A percentile compares a stretch with the other conserved stretches of the same genome.
Evolutionary conservation across 164 flowering plant genomes (phyloP).

Genomic region (Nymphaea colorata): DNA sequence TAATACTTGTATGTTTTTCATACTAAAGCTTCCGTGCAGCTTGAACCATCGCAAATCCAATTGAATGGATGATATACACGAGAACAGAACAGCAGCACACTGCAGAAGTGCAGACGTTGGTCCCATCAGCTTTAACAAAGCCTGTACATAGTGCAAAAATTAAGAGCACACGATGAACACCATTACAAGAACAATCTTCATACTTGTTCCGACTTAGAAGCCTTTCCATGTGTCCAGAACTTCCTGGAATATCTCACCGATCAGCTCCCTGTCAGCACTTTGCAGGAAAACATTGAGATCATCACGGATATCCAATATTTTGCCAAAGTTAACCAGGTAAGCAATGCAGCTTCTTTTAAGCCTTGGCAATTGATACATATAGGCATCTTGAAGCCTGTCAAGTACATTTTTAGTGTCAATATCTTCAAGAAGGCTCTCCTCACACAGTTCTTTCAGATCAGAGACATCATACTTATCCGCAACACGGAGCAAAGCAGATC

Average conservation of each 20-base stretch:
- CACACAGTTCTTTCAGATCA: slow-evolving; percentile 81
- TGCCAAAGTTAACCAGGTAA: slow-evolving; percentile 86
- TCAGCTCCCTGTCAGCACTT: slow-evolving; percentile 64
- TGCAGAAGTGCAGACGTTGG: slow-evolving; percentile 5
- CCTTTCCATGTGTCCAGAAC: slow-evolving; percentile 85
- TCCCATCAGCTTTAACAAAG: background rate
- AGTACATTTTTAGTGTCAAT: slow-evolving; percentile 77
- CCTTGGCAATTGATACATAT: slow-evolving; percentile 53
- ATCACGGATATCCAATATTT: slow-evolving; percentile 71
- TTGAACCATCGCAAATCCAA: background rate
- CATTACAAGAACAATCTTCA: slow-evolving; percentile 7
- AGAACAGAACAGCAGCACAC: slow-evolving; percentile 3
- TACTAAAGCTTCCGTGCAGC: too few relatives aligned
- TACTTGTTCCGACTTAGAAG: slow-evolving; percentile 31
- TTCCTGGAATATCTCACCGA: slow-evolving; percentile 72
- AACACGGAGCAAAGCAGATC: slow-evolving; percentile 69
- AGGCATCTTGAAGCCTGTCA: slow-evolving; percentile 74
- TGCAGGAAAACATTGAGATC: slow-evolving; percentile 64
- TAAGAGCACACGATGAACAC: too few relatives aligned
- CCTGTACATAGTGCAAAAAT: too few relatives aligned
- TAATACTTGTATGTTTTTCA: too few relatives aligned
- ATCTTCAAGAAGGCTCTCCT: slow-evolving; percentile 80
- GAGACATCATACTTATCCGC: slow-evolving; percentile 85
- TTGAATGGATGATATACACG: slow-evolving; percentile 1
- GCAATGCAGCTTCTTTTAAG: slow-evolving; percentile 71